phyloP scores from a whole-genome alignment of 2,329 filamentous ascomycete genomes.

The Penicillium decumbens region DNA sequence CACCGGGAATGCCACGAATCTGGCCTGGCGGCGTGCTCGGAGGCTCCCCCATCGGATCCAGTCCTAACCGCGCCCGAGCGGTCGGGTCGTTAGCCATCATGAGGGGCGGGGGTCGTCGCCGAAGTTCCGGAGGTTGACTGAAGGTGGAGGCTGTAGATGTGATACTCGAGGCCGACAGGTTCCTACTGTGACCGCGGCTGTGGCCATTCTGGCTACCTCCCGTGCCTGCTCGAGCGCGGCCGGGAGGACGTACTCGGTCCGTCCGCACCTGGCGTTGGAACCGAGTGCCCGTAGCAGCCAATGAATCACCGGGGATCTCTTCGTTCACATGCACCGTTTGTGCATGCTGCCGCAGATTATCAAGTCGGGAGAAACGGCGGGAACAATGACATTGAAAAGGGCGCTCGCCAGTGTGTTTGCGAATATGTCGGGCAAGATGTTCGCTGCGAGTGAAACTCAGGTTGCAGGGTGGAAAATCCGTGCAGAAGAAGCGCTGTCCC shows the following conservation, averaged over 20 bases:
- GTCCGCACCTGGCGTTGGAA: constrained; percentile 90
- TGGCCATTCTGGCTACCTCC: constrained; percentile 67
- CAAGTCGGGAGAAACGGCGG: constrained; percentile 83
- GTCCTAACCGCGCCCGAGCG: constrained; percentile 57
- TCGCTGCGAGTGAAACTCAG: constrained; percentile 95
- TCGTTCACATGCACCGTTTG: constrained; percentile 98
- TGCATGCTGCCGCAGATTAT: constrained; percentile 93
- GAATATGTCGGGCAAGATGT: constrained; percentile 88
- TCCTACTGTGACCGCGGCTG: constrained; percentile 72
- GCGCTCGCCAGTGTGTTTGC: constrained; percentile 96
- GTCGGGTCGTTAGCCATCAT: constrained; percentile 71
- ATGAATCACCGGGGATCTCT: constrained; percentile 87
- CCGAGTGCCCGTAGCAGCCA: constrained; percentile 84
- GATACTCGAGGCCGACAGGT: constrained; percentile 85
- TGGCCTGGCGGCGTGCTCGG: constrained; percentile 60
- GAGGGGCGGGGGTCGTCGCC: constrained; percentile 72
- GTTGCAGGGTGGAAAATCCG: constrained; percentile 87
- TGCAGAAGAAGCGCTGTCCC: constrained; percentile 93
- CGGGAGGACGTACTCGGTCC: constrained; percentile 72
- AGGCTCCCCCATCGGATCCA: constrained; percentile 62
- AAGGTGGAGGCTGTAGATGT: constrained; percentile 67
- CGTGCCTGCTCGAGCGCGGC: constrained; percentile 71
- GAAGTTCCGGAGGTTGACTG: constrained; percentile 57
- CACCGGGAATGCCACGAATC: constrained; percentile 61
- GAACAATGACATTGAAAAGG: constrained; percentile 96